Percentiles rank a stretch among this genome's conserved stretches.
These are phyloP conservation scores for Dryas integrifolia DNA, from an alignment of 331 rosid genomes.

Conservation along the genomic window DNA sequence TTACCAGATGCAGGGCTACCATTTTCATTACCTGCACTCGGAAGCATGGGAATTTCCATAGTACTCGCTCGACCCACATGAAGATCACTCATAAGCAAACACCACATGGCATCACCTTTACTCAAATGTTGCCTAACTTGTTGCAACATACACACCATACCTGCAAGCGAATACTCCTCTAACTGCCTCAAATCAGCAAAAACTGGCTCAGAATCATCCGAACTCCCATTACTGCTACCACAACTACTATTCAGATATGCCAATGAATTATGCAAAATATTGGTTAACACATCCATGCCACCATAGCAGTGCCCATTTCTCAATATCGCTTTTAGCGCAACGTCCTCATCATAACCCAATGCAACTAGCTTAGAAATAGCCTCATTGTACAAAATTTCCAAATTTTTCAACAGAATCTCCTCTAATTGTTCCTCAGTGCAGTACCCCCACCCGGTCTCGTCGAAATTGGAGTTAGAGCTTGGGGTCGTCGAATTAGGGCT, in stretches of 20 bases:
- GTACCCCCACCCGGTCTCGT: slow-evolving; percentile 79
- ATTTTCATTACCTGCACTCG: slow-evolving; percentile 29
- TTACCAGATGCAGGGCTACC: slow-evolving; percentile 17
- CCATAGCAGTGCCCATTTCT: slow-evolving; percentile 85
- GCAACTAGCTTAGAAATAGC: slow-evolving; percentile 76
- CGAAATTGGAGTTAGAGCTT: slow-evolving; percentile 32
- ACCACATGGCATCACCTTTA: slow-evolving; percentile 97
- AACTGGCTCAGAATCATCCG: slow-evolving; percentile 57
- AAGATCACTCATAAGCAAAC: slow-evolving; percentile 94
- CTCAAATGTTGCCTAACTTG: slow-evolving; percentile 79
- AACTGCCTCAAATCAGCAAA: slow-evolving; percentile 78
- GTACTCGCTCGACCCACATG: slow-evolving; percentile 80
- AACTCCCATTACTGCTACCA: slow-evolving; percentile 36
- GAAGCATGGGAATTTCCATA: slow-evolving; percentile 70
- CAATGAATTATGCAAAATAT: slow-evolving; percentile 70
- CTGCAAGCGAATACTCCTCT: slow-evolving; percentile 76
- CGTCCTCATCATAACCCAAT: slow-evolving; percentile 72
- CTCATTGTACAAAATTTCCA: slow-evolving; percentile 63
- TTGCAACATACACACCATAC: slow-evolving; percentile 83
- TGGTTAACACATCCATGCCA: slow-evolving; percentile 69
- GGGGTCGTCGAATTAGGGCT: slow-evolving; percentile 34
- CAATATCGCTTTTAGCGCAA: slow-evolving; percentile 63
- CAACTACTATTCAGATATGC: slow-evolving; percentile 57
- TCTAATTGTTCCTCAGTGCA: slow-evolving; percentile 94
- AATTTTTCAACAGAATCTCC: slow-evolving; percentile 64